Conservation (phyloP, 148 eudicot species). For the Heliamphora exappendiculata region DNA sequence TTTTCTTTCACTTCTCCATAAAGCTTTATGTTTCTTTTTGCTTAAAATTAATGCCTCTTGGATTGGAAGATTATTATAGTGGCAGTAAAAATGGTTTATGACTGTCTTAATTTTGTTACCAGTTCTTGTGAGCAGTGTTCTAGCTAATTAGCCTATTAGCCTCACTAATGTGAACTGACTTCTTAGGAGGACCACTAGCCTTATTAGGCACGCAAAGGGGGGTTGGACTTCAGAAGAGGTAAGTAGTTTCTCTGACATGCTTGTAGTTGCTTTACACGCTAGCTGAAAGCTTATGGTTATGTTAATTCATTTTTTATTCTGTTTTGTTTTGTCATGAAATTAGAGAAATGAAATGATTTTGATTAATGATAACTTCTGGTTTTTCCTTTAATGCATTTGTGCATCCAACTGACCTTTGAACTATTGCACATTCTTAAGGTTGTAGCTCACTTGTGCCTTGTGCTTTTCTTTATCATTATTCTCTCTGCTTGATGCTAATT, state of each 20-base stretch:
- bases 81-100: not conserved
- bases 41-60: not conserved
- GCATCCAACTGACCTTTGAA: no score
- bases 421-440: no score
- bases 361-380: not conserved
- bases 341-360: not conserved
- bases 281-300: not conserved
- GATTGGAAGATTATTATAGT: not conserved
- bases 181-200: slow-evolving; percentile 81
- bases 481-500: not conserved
- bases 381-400: no score
- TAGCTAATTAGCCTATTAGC: not conserved
- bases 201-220: slow-evolving; percentile 94
- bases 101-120: not conserved
- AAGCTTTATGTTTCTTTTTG: not conserved
- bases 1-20: not conserved
- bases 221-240: slow-evolving; percentile 99
- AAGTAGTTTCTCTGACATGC: slow-evolving; percentile 10
- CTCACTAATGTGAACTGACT: slow-evolving; percentile 11
- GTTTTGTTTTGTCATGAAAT: not conserved
- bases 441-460: not conserved
- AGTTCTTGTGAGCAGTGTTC: not conserved
- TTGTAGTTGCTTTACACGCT: not conserved
- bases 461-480: not conserved
- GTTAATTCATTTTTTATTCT: not conserved